Base-by-base conservation (phyloP, 2,329 filamentous ascomycete species). In the Alternaria alternata region DNA sequence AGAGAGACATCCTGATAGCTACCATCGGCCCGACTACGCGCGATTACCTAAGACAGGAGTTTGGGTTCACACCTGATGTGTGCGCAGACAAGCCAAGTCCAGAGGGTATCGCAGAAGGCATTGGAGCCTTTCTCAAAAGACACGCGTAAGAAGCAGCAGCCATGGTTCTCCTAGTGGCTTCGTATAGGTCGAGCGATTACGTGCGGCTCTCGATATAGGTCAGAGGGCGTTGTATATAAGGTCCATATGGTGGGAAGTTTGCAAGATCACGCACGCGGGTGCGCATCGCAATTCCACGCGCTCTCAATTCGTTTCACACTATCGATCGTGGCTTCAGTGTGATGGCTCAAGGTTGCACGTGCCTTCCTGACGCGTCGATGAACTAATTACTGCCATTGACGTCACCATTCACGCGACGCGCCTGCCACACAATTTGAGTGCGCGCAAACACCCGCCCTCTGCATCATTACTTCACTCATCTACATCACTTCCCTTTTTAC, bases 21-120 rank as follows among this genome's bases (percentile, higher is more conserved):
- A 96, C 94, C 0, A 99, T 99, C 78, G 95, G 95, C 0, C 94
- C 95, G 12, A 99, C 95, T 18, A 99, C 95, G 11, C 85, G 89
- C 64, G 88, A 93, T 67, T 89, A 92, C 79, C 80, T 99, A 44
- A 75, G 82, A 16, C 81, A 83, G 20, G 84, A 83, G 1, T 92
- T 93, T 75, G 86, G 81, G 1, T 90, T 89, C 64, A 84, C 88
- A 68, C 88, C 92, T 1, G 89, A 94, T 74, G 90, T 91, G n/a
- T 96, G 91, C 77, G 92, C 95, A 1, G 87, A 87, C 70, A 89
- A 85, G 70, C 95, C 95, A 1, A 96, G 87, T 75, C 92, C 94
- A 0, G 88, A 94, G 71, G 94, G 94, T 0, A 81, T 98, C 1
- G 83, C 86, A 65, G 82, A 87, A 44, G 92, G 86, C 0, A 94